Evolutionary conservation across 1,284 basidiomycete species (phyloP).

Genomic region (Apiotrichum domesticum): DNA sequence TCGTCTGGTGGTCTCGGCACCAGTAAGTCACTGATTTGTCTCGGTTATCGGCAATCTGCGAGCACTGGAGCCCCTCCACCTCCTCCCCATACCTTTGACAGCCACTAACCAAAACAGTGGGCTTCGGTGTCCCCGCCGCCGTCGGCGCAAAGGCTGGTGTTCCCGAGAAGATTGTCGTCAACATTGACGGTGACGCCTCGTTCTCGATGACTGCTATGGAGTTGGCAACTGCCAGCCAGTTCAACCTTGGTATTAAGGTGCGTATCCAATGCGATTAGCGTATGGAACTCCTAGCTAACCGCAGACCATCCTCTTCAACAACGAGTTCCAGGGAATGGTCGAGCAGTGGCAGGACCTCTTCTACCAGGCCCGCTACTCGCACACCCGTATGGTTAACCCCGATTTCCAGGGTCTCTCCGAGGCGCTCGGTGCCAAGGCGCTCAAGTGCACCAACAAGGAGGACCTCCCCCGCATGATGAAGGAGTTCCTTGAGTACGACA

Average conservation of each 20-base stretch:
- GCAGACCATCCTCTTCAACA: slow-evolving; percentile 68
- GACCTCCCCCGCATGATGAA: slow-evolving; percentile 94
- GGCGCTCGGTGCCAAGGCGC: slow-evolving; percentile 85
- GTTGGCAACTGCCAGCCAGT: slow-evolving; percentile 85
- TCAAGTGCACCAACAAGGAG: slow-evolving; percentile 63
- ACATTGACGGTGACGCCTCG: slow-evolving; percentile 95
- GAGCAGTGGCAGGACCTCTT: slow-evolving; percentile 96
- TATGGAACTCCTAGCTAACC: too few species aligned
- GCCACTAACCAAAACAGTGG: slow-evolving; percentile 61
- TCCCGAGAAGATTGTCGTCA: slow-evolving; percentile 87
- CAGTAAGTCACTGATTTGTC: slow-evolving; percentile 2
- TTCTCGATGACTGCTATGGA: slow-evolving; percentile 99
- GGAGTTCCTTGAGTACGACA: slow-evolving; percentile 89
- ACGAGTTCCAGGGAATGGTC: slow-evolving; percentile 98
- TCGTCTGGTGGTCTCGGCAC: slow-evolving; percentile 95
- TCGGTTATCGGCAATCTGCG: background rate
- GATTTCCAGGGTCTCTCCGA: slow-evolving; percentile 84
- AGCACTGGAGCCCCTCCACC: slow-evolving; percentile 35
- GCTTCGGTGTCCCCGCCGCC: slow-evolving; percentile 88
- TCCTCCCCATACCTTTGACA: background rate
- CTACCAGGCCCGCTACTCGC: slow-evolving; percentile 89
- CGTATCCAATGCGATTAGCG: too few species aligned
- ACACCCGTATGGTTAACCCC: slow-evolving; percentile 90
- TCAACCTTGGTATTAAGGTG: slow-evolving; percentile 64
- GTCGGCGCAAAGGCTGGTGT: slow-evolving; percentile 96